Evolutionary conservation across 139 green algal species (phyloP).

Genomic region (Picochlorum sp.): DNA sequence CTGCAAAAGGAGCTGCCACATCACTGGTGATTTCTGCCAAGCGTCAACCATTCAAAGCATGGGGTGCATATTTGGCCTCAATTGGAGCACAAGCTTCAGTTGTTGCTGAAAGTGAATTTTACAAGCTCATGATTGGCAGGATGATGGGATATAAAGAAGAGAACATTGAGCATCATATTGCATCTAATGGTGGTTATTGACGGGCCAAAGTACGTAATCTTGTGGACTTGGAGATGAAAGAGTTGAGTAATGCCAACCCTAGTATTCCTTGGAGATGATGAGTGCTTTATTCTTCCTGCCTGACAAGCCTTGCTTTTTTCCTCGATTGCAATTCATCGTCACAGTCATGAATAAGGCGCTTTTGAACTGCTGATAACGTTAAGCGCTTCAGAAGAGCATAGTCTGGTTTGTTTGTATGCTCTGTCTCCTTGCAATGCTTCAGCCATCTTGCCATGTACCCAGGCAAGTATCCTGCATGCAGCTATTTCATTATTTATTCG

Average conservation of each 20-base stretch:
- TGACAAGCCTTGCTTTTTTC: no score
- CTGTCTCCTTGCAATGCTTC: no score
- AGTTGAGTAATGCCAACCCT: conserved; percentile 31
- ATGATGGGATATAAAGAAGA: conserved; percentile 43
- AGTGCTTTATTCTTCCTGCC: no score
- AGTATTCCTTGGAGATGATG: conserved; percentile 35
- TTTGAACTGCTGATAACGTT: no score
- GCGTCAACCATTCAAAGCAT: conserved; percentile 38
- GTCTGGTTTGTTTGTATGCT: no score
- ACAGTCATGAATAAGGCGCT: no score
- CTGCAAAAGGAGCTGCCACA: conserved; percentile 17
- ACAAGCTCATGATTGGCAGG: conserved; percentile 50
- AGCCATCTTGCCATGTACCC: no score
- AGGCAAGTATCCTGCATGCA: no score
- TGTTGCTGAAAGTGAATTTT: conserved; percentile 50
- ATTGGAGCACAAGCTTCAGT: conserved; percentile 40
- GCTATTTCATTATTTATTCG: no score
- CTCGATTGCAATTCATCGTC: no score
- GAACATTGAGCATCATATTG: conserved; percentile 46
- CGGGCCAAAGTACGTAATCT: conserved; percentile 31
- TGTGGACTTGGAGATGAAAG: conserved; percentile 40
- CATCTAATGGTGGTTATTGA: not conserved
- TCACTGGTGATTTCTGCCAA: conserved; percentile 38
- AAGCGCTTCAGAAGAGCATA: no score
- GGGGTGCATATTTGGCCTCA: conserved; percentile 35